Conservation (phyloP, 2,329 filamentous ascomycete species). For the Talaromyces pinophilus region DNA sequence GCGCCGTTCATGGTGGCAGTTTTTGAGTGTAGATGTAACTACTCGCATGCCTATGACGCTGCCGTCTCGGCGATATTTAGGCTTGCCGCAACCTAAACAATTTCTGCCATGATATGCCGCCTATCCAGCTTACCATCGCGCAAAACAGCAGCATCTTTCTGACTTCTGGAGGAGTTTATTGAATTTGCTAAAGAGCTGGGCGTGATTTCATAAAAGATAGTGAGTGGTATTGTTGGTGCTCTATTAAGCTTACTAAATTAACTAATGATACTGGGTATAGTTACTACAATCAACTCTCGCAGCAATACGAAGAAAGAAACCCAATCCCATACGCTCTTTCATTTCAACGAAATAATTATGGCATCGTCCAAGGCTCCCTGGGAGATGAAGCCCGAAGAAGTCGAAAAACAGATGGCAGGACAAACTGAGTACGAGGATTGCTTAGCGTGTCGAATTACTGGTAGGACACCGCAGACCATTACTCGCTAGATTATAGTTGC, state of each 20-base stretch:
- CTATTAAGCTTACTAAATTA: background rate
- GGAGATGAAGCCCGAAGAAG: constrained; percentile 58
- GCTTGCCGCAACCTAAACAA: constrained; percentile 8
- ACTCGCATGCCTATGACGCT: constrained; percentile 27
- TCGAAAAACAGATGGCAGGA: constrained; percentile 56
- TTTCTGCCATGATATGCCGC: constrained; percentile 42
- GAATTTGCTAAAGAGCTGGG: background rate
- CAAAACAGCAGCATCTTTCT: background rate
- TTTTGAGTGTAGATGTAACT: constrained; percentile 10
- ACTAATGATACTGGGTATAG: background rate
- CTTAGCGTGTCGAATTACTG: constrained; percentile 68
- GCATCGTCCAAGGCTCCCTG: constrained; percentile 48
- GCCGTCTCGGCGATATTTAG: constrained; percentile 5
- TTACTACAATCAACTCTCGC: background rate
- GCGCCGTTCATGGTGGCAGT: constrained; percentile 70
- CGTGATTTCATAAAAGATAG: background rate
- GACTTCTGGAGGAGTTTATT: background rate
- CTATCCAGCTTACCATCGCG: constrained; percentile 10
- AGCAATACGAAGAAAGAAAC: constrained; percentile 2
- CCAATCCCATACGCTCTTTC: background rate
- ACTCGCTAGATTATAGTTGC: background rate
- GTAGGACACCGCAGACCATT: constrained; percentile 50
- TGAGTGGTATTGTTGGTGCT: background rate
- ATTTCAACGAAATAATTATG: constrained; percentile 36
- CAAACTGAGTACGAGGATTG: constrained; percentile 60